A percentile compares a stretch with the other conserved stretches of the same genome.
Evolutionary conservation across 257 asterid species (phyloP).

Genomic region (Henckelia pumila): DNA sequence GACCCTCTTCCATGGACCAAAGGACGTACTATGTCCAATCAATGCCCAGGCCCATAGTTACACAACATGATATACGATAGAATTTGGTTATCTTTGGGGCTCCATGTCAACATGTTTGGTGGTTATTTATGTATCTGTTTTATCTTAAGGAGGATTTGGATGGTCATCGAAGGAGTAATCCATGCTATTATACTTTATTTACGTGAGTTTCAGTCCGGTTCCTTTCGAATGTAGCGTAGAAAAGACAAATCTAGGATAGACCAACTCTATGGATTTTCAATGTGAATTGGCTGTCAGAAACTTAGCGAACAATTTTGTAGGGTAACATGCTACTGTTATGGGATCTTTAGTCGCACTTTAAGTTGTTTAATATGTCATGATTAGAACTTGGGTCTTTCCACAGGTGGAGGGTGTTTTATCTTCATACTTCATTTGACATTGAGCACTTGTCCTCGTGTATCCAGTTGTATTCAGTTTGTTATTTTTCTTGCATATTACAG

Average conservation of each 20-base stretch:
- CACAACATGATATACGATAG: neutral
- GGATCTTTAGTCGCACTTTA: neutral
- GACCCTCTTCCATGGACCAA: neutral
- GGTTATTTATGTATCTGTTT: neutral
- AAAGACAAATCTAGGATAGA: neutral
- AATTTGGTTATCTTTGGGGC: neutral
- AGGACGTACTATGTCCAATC: constrained; percentile 6
- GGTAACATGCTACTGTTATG: neutral
- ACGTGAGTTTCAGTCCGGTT: neutral
- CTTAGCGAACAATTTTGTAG: neutral
- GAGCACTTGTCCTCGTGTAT: constrained; percentile 18
- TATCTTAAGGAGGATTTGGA: neutral
- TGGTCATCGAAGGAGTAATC: neutral
- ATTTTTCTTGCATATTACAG: constrained; percentile 43
- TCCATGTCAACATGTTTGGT: neutral
- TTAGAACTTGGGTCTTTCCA: neutral
- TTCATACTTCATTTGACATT: neutral
- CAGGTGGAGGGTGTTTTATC: neutral
- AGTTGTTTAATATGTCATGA: neutral
- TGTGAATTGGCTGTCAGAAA: neutral
- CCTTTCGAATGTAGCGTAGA: neutral
- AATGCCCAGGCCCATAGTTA: neutral
- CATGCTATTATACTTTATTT: too few species aligned
- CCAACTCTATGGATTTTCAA: neutral
- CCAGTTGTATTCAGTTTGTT: constrained; percentile 1